Base-by-base conservation (phyloP, 1,284 basidiomycete genomes). In the Ganoderma multipileum region DNA sequence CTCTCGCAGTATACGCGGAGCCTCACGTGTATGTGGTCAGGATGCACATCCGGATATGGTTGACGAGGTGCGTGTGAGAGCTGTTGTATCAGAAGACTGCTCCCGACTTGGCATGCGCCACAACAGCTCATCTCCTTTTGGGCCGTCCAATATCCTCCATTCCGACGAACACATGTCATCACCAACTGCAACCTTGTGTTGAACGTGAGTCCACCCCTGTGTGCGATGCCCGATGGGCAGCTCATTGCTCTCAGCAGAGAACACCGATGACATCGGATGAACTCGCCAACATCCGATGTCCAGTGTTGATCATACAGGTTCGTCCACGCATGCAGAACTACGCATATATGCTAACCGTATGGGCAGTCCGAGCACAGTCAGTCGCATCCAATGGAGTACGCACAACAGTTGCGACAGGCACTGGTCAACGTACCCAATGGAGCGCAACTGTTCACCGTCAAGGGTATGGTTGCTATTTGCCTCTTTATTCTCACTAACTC, bases 291-390 rank as follows among this genome's bases (percentile, higher is more conserved):
- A 85, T 93, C 63, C 85, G 76, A 7, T 87, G 87, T 71, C 92
- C 91, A 1, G 86, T 91, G 16, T 80, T 93, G 26, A 86, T 93
- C n/a, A 85, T 93, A 63, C 92, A 93, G 79, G 92, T 92, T 63
- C 41, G 82, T 73, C 28, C 3, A 9, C 11, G 12, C 14, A 12
- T 20, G 18, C 71, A 38, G 16, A n/a, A 16, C 16, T 38, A 11
- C 5, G 33, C 8, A 11, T 6, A 5, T 16, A 12, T n/a, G 36
- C 44, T 65, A n/a, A 64, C 58, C 8, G 6, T 18, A 38, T 36
- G 16, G 72, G 39, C 30, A 92, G 91, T 89, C 89, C 6, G 90
- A 92, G 70, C 79, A 81, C 20, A 89, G 87, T 71, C 82, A 86
- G 39, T 77, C 84, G 11, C 87, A 85, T 71, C 86, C 90, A 2